Evolutionary conservation across 805 yeast genomes (phyloP).

Genomic region (Spathaspora arborariae): DNA sequence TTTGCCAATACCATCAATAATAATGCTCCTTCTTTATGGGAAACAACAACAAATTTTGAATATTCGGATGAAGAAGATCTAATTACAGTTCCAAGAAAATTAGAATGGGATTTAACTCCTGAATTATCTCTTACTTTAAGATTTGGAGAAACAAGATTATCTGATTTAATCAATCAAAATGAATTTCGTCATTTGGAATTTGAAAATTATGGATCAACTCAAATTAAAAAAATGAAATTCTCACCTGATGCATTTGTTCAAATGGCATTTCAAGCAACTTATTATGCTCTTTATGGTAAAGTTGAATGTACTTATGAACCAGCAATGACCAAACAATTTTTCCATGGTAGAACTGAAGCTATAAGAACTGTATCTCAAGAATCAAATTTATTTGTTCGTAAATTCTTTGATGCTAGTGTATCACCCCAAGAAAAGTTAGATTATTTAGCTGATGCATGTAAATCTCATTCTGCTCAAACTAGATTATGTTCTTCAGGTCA

Average conservation of each 20-base stretch:
- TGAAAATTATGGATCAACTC: slow-evolving; percentile 65
- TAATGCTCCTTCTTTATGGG: slow-evolving; percentile 71
- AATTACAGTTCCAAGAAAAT: slow-evolving; percentile 74
- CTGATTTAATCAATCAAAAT: slow-evolving; percentile 84
- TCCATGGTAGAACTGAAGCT: slow-evolving; percentile 93
- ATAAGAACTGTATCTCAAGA: slow-evolving; percentile 79
- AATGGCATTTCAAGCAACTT: slow-evolving; percentile 91
- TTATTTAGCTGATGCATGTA: slow-evolving; percentile 65
- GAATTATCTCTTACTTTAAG: slow-evolving; percentile 76
- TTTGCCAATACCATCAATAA: slow-evolving; percentile 82
- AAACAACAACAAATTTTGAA: slow-evolving; percentile 6
- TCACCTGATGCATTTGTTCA: slow-evolving; percentile 95
- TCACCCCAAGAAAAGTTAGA: slow-evolving; percentile 57
- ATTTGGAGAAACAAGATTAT: slow-evolving; percentile 85
- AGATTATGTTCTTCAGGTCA: slow-evolving; percentile 67
- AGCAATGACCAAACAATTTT: slow-evolving; percentile 86
- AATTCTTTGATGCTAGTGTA: slow-evolving; percentile 67
- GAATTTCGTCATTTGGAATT: slow-evolving; percentile 82
- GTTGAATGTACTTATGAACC: slow-evolving; percentile 95
- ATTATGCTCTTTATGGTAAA: slow-evolving; percentile 86
- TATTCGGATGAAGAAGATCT: slow-evolving; percentile 38
- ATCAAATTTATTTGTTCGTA: slow-evolving; percentile 77
- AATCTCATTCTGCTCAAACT: slow-evolving; percentile 64
- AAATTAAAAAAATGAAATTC: slow-evolving; percentile 78
- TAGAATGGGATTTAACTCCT: slow-evolving; percentile 80